Percentiles rank a stretch among this genome's conserved stretches.
Conservation (phyloP, 768 basidiomycete genomes). For the Astraeus odoratus region DNA sequence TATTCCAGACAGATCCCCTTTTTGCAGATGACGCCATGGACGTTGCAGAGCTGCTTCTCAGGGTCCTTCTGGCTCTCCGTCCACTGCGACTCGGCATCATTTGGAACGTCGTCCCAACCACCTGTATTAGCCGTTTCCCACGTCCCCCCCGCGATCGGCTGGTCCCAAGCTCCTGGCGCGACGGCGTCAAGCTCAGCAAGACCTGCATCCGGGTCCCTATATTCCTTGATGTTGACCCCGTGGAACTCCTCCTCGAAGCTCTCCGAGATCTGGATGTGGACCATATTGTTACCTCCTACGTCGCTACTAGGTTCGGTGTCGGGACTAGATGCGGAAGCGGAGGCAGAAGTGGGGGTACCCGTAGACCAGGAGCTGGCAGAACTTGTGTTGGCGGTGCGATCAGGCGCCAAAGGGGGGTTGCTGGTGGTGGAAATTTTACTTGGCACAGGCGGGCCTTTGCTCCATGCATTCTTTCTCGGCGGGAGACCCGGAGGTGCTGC, state of each 20-base stretch:
- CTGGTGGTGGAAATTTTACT: slow-evolving; percentile 6
- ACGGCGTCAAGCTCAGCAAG: slow-evolving; percentile 18
- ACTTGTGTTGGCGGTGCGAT: background rate
- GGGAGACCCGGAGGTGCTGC: slow-evolving; percentile 11
- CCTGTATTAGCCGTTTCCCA: slow-evolving; percentile 3
- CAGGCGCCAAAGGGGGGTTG: slow-evolving; percentile 11
- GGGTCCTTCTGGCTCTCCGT: slow-evolving; percentile 5
- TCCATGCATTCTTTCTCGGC: slow-evolving; percentile 8
- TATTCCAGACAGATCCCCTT: slow-evolving; percentile 32
- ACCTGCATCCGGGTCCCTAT: slow-evolving; percentile 3
- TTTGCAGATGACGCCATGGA: slow-evolving; percentile 29
- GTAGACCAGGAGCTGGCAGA: slow-evolving; percentile 8
- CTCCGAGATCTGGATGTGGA: slow-evolving; percentile 19
- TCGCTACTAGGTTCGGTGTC: slow-evolving; percentile 22
- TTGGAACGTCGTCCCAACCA: slow-evolving; percentile 11
- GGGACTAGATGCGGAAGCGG: slow-evolving; percentile 21
- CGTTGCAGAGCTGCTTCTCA: slow-evolving; percentile 18
- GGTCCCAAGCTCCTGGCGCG: slow-evolving; percentile 19
- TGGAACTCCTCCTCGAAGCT: slow-evolving; percentile 26
- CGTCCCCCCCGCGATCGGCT: background rate
- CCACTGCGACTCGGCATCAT: slow-evolving; percentile 22
- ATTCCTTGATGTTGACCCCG: slow-evolving; percentile 12
- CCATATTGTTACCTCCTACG: slow-evolving; percentile 15
- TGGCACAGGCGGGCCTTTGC: background rate
- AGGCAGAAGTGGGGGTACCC: slow-evolving; percentile 13